Percentiles rank a stretch among this genome's conserved stretches.
These are phyloP conservation scores for Plasmodium fragile DNA, from an alignment of 169 alveolate species.

Conservation along the genomic window DNA sequence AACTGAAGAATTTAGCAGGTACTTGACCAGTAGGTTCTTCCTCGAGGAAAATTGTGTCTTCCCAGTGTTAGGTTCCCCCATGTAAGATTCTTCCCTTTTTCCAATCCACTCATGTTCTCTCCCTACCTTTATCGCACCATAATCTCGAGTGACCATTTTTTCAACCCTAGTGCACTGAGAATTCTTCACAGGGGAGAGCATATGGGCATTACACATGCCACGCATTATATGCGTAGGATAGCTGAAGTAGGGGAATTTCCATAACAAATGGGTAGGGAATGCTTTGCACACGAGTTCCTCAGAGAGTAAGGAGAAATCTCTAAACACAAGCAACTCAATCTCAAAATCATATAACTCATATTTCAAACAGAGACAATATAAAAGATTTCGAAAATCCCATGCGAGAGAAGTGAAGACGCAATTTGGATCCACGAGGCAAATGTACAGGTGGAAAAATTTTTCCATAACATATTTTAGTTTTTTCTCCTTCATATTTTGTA, in stretches of 20 bases:
- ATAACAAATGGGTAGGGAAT: not conserved
- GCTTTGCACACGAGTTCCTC: not conserved
- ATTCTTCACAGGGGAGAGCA: not conserved
- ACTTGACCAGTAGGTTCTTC: conserved; percentile 1
- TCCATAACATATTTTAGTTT: conserved; percentile 31
- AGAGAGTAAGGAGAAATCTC: conserved; percentile 20
- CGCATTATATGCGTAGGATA: not conserved
- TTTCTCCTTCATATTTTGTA: conserved; percentile 51
- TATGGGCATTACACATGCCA: not conserved
- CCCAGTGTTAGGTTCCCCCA: not conserved
- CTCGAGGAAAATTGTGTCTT: not conserved
- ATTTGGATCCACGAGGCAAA: conserved; percentile 66
- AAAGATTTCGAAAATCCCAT: conserved; percentile 66
- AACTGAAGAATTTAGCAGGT: conserved; percentile 58
- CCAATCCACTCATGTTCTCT: not conserved
- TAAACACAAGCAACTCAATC: conserved; percentile 33
- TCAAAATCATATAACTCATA: conserved; percentile 48
- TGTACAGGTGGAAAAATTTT: conserved; percentile 29
- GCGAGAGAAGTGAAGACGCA: not conserved
- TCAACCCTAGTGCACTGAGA: not conserved
- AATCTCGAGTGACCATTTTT: not conserved
- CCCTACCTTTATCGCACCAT: not conserved
- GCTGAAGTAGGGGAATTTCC: conserved; percentile 12
- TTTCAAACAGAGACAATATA: conserved; percentile 49
- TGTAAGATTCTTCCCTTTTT: not conserved